Conservation (phyloP, 208 protist genomes). For the Leishmania braziliensis region DNA sequence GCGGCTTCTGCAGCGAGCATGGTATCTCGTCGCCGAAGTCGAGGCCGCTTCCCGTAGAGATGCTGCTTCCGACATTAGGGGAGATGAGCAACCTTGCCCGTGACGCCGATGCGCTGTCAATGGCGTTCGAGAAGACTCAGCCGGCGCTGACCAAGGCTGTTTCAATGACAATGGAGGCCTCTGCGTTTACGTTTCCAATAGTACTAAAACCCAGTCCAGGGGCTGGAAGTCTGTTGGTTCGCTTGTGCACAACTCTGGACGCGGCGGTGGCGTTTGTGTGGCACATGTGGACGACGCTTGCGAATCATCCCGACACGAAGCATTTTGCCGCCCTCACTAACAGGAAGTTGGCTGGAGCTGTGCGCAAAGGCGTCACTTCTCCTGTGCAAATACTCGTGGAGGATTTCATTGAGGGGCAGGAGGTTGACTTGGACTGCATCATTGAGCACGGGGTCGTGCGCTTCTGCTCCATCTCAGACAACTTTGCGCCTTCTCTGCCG, state of each 20-base stretch:
- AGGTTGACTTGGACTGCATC: constrained; percentile 83
- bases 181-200: constrained; percentile 45
- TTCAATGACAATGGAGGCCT: background rate
- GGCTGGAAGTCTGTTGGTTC: constrained; percentile 63
- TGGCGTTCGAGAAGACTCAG: constrained; percentile 3
- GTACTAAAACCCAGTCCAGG: constrained; percentile 83
- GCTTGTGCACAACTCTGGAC: constrained; percentile 37
- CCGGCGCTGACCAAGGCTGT: constrained; percentile 1
- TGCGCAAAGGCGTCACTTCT: background rate
- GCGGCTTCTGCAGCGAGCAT: constrained; percentile 43
- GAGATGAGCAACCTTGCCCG: background rate
- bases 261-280: constrained; percentile 54
- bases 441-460: constrained; percentile 61
- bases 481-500: constrained; percentile 57
- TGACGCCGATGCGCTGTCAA: background rate
- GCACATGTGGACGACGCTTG: constrained; percentile 45
- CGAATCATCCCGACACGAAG: constrained; percentile 42
- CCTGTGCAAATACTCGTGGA: constrained; percentile 55
- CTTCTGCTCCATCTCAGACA: constrained; percentile 80
- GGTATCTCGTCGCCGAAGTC: constrained; percentile 41
- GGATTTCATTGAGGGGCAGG: constrained; percentile 79
- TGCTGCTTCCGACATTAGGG: background rate
- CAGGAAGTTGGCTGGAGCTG: background rate
- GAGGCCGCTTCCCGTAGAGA: constrained; percentile 10
- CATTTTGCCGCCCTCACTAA: constrained; percentile 45